Evolutionary conservation across 1,284 basidiomycete species (phyloP), one percentile per base, ranked within the genome.

Genomic region (Retiboletus flavoniger): DNA sequence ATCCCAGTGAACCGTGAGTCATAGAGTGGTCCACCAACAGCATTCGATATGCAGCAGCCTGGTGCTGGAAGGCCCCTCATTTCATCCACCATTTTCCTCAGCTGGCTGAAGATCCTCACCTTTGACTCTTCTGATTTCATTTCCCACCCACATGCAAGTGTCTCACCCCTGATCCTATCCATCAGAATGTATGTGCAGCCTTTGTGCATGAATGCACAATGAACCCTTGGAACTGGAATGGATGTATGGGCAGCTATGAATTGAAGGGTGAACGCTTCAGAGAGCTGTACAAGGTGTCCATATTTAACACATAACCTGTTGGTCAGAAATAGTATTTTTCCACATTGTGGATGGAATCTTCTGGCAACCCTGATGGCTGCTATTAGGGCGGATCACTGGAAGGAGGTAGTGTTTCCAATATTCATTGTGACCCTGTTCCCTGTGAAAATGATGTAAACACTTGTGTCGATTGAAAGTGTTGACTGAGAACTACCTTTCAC

Each of bases 191-290:
- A 60, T 17, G 43, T 36, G 0, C 1, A 11, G 1, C 43, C 47
- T 1, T 47, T 49, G 24, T 52, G 47, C 9, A 53, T n/a, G 3
- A 53, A 59, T 2, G 54, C 47, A 11, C 35, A 57, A 5, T 50
- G 17, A 10, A 60, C 47, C 35, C 36, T 56, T 0, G 49, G 58
- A 0, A 52, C 54, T 3, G 39, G 58, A 36, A 60, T 47, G 9
- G 49, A 47, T 0, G 50, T 60, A 13, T 50, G 39, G 3, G 24
- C 1, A 0, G 13, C 39, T 1, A 56, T 17, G 4, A 46, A 56
- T 7, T 21, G 19, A 1, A 59, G 39, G 0, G 53, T 42, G 1
- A 14, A 34, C 0, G 53, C 53, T 31, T 60, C 49, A 1, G 36
- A 49, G 3, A 54, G 7, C 2, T 13, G 44, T 2, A 28, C 7